phyloP scores from a whole-genome alignment of 2,329 filamentous ascomycete genomes.

The Nigrospora osmanthi region DNA sequence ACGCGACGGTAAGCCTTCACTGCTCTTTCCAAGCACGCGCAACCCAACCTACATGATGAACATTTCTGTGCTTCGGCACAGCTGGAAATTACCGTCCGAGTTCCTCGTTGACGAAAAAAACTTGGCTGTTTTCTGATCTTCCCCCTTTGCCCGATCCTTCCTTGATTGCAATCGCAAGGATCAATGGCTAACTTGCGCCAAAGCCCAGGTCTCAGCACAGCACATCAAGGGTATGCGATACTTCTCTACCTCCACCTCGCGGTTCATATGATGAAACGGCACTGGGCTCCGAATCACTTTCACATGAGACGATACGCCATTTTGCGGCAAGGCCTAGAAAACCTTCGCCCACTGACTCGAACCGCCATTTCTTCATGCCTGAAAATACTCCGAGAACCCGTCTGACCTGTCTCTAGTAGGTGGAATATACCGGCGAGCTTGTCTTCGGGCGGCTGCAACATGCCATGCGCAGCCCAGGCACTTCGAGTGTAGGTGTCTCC shows the following conservation, averaged over 20 bases:
- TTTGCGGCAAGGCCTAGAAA: constrained; percentile 98
- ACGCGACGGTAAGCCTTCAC: constrained; percentile 20
- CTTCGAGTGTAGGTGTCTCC: constrained; percentile 4
- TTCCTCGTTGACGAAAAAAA: constrained; percentile 66
- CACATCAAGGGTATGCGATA: constrained; percentile 19
- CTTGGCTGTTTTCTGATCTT: constrained; percentile 75
- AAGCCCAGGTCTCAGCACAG: constrained; percentile 6
- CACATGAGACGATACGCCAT: constrained; percentile 78
- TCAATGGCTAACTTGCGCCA: constrained; percentile 3
- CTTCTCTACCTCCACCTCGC: constrained; percentile 10
- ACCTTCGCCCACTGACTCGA: constrained; percentile 88
- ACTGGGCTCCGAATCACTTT: constrained; percentile 84
- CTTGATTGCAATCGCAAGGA: not conserved
- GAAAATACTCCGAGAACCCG: too few species aligned
- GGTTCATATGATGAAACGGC: constrained; percentile 73
- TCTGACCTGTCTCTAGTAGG: too few species aligned
- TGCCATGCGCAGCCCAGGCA: not conserved
- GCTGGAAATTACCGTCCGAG: constrained; percentile 98
- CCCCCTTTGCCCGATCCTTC: not conserved
- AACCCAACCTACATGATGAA: constrained; percentile 48
- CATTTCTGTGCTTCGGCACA: constrained; percentile 59
- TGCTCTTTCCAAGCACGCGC: not conserved
- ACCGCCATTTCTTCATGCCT: not conserved
- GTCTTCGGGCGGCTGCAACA: not conserved
- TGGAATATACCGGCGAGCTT: too few species aligned